Base-by-base conservation (phyloP, 495 filamentous ascomycete species). In the Penicillium dipodomyicola region DNA sequence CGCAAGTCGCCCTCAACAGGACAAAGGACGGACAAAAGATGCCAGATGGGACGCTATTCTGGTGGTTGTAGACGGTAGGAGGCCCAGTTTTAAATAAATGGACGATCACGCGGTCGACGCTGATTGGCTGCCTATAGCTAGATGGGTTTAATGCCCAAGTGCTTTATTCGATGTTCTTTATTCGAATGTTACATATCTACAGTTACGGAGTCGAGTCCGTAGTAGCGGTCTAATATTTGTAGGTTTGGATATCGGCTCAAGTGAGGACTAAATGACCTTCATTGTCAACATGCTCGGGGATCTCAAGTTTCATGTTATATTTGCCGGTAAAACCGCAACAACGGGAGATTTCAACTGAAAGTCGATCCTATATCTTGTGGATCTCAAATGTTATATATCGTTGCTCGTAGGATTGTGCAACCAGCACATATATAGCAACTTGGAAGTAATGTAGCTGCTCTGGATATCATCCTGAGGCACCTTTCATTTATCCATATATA, bases 71-170 rank as follows among this genome's bases (percentile, higher is more conserved):
- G 27, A 29, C 11, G 44, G 44, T 19, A 19, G 44, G 29, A 48
- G 45, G 20, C 27, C 20, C 45, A 29, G 45, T 29, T 48, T 48
- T 32, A 48, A 48, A 48, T 33, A 48, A 32, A 48, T 14, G 45
- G 45, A 48, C 8, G 45, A 48, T 48, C 45, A 48, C 15, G n/a
- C 25, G n/a, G 8, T 12, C 10, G 17, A 20, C 25, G 29, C 29
- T 48, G n/a, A 48, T 48, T 48, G 45, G 45, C 11, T 12, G 10
- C 6, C 6, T 39, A 6, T 2, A 5, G 14, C 33, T 37, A 14
- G 5, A 15, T 37, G 7, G 15, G n/a, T 17, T 39, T n/a, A 17
- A 17, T 29, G 6, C 7, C 7, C 6, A 8, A 8, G 7, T 39
- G 35, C 35, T 39, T 39, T 17, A 39, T 39, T 39, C 3, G 7